A percentile compares a stretch with the other conserved stretches of the same genome.
Conservation (phyloP, 345 rosid genomes). For the Odontarrhena argentea region DNA sequence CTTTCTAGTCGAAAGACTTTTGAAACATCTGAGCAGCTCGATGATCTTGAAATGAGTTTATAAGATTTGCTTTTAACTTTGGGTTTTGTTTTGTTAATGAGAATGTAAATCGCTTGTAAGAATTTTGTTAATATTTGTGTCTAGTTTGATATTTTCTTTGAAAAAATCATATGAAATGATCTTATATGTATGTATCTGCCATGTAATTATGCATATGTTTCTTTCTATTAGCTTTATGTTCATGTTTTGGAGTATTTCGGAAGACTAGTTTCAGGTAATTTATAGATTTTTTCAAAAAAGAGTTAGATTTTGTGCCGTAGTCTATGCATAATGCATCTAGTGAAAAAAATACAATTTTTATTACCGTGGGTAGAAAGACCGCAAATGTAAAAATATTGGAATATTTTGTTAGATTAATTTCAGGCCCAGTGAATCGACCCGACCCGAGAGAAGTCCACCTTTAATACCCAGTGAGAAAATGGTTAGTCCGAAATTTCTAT, state of each 20-base stretch:
- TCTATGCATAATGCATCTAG: too few species aligned
- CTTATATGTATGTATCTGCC: constrained; percentile 6
- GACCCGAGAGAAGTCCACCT: constrained; percentile 1
- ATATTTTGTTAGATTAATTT: background rate
- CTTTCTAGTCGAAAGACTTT: constrained; percentile 45
- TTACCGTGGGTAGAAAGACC: too few species aligned
- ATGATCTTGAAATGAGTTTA: constrained; percentile 29
- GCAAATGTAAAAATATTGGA: too few species aligned
- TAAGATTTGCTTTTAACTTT: constrained; percentile 7
- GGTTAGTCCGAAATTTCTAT: constrained; percentile 5
- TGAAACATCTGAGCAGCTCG: background rate
- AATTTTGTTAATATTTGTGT: constrained; percentile 39
- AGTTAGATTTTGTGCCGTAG: too few species aligned
- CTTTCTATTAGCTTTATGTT: background rate
- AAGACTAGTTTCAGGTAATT: too few species aligned
- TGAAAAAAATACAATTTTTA: too few species aligned
- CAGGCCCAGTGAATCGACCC: constrained; percentile 1
- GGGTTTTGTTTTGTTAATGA: constrained; percentile 9
- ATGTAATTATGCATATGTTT: constrained; percentile 11
- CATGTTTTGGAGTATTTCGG: too few species aligned
- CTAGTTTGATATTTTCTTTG: constrained; percentile 3
- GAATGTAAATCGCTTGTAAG: constrained; percentile 33
- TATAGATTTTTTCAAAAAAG: too few species aligned
- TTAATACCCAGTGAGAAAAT: background rate
- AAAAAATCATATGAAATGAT: constrained; percentile 2